Conservation (phyloP, 805 yeast species). For the Yarrowia yakushimensis region DNA sequence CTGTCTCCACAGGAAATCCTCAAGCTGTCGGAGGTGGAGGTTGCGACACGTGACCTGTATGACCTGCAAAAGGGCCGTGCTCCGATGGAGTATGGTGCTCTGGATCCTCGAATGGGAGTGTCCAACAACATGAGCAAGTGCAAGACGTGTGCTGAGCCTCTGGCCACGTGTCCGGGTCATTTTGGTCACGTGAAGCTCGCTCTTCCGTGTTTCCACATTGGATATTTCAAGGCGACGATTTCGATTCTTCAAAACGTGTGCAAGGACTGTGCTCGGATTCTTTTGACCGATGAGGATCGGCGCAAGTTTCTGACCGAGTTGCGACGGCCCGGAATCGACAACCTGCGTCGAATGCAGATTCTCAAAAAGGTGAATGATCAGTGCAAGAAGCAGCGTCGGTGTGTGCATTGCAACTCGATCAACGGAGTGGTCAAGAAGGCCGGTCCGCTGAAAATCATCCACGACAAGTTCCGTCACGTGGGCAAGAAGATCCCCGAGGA, state of each 20-base stretch:
- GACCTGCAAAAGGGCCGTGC: constrained; percentile 84
- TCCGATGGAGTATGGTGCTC: constrained; percentile 82
- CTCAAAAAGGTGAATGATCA: constrained; percentile 81
- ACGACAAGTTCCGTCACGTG: constrained; percentile 92
- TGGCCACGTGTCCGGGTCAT: constrained; percentile 97
- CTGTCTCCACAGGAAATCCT: constrained; percentile 87
- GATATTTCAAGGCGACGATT: constrained; percentile 89
- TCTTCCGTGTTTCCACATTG: constrained; percentile 95
- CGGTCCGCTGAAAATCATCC: constrained; percentile 91
- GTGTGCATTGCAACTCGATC: constrained; percentile 78
- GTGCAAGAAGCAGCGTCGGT: constrained; percentile 91
- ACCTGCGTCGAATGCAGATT: constrained; percentile 85
- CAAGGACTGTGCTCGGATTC: constrained; percentile 76
- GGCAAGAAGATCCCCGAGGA: constrained; percentile 88
- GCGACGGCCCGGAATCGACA: constrained; percentile 84
- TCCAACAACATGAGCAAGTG: constrained; percentile 84
- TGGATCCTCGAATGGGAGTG: constrained; percentile 92
- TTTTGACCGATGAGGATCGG: constrained; percentile 70
- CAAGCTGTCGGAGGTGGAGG: constrained; percentile 92
- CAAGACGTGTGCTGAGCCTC: constrained; percentile 82
- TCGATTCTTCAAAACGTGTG: constrained; percentile 87
- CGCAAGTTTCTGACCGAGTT: constrained; percentile 71
- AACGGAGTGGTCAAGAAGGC: constrained; percentile 98
- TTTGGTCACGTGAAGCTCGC: constrained; percentile 94
- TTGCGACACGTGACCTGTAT: constrained; percentile 83